A percentile compares a stretch with the other conserved stretches of the same genome.
phyloP scores from a whole-genome alignment of 2,329 filamentous ascomycete genomes.

The Xylaria sp. region DNA sequence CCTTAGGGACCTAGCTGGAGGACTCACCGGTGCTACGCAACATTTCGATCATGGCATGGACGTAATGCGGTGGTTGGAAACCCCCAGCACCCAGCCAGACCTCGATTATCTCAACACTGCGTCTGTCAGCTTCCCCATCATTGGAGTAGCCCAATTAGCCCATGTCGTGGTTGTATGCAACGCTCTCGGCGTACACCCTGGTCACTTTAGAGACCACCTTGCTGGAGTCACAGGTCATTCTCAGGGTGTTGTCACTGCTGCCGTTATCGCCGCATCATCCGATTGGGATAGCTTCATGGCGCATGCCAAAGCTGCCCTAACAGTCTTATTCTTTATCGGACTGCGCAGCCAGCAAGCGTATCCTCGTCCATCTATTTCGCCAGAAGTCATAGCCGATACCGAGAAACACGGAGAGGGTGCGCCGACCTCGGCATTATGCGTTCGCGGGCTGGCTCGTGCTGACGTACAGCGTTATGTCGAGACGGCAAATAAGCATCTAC shows the following conservation, averaged over 20 bases:
- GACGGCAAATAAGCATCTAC: slow-evolving; percentile 94
- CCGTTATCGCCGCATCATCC: slow-evolving; percentile 84
- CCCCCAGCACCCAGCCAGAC: slow-evolving; percentile 87
- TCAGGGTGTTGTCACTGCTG: slow-evolving; percentile 92
- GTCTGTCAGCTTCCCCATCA: slow-evolving; percentile 92
- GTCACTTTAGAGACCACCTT: slow-evolving; percentile 81
- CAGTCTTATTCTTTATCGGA: slow-evolving; percentile 98
- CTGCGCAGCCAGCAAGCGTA: slow-evolving; percentile 96
- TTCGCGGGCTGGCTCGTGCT: slow-evolving; percentile 84
- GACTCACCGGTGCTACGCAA: slow-evolving; percentile 81
- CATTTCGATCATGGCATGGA: slow-evolving; percentile 95
- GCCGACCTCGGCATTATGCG: slow-evolving; percentile 96
- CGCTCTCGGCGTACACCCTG: slow-evolving; percentile 85
- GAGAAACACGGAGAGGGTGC: slow-evolving; percentile 89
- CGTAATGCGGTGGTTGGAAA: slow-evolving; percentile 89
- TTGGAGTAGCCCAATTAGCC: slow-evolving; percentile 91
- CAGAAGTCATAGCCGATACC: slow-evolving; percentile 87
- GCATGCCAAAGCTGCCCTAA: slow-evolving; percentile 78
- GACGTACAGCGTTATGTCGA: slow-evolving; percentile 96
- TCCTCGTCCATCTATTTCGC: slow-evolving; percentile 89
- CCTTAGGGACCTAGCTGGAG: slow-evolving; percentile 78
- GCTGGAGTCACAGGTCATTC: slow-evolving; percentile 93
- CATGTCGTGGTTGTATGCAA: slow-evolving; percentile 95
- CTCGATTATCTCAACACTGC: slow-evolving; percentile 92
- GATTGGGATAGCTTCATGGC: slow-evolving; percentile 91